A percentile compares a stretch with the other conserved stretches of the same genome.
Conservation (phyloP, 331 rosid species). For the Pyracantha coccinea region DNA sequence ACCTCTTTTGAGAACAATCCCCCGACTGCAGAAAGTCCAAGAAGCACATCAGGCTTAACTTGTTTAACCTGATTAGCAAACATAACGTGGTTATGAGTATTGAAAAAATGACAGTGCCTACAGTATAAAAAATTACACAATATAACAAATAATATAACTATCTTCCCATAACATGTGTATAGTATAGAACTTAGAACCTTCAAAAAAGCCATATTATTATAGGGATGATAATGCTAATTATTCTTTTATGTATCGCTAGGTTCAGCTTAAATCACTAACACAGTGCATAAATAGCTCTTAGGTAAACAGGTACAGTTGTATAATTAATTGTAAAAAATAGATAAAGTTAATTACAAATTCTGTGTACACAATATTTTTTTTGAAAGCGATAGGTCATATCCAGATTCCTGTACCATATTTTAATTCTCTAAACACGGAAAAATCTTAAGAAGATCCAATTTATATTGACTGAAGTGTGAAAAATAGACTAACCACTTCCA, state of each 20-base stretch:
- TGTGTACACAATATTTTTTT: not conserved
- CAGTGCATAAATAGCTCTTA: not conserved
- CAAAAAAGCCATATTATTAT: not conserved
- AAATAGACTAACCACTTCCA: slow-evolving; percentile 76
- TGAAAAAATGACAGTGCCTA: not conserved
- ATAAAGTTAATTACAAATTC: not conserved
- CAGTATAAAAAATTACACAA: not conserved
- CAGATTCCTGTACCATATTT: not conserved
- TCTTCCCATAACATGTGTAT: not conserved
- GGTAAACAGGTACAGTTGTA: not conserved
- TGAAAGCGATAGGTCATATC: not conserved
- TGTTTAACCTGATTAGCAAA: slow-evolving; percentile 61
- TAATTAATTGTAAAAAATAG: not conserved
- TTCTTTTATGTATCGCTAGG: too few species aligned
- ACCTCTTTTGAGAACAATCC: slow-evolving; percentile 97
- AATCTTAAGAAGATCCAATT: not conserved
- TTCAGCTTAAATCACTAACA: not conserved
- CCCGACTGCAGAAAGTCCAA: slow-evolving; percentile 98
- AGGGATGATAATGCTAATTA: not conserved
- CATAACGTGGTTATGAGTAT: slow-evolving; percentile 9
- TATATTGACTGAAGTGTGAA: slow-evolving; percentile 1
- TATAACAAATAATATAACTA: not conserved
- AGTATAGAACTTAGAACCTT: not conserved
- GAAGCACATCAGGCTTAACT: slow-evolving; percentile 97
- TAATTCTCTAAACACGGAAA: not conserved